Conservation (phyloP, 177 flowering plant genomes). For the Telopea speciosissima region DNA sequence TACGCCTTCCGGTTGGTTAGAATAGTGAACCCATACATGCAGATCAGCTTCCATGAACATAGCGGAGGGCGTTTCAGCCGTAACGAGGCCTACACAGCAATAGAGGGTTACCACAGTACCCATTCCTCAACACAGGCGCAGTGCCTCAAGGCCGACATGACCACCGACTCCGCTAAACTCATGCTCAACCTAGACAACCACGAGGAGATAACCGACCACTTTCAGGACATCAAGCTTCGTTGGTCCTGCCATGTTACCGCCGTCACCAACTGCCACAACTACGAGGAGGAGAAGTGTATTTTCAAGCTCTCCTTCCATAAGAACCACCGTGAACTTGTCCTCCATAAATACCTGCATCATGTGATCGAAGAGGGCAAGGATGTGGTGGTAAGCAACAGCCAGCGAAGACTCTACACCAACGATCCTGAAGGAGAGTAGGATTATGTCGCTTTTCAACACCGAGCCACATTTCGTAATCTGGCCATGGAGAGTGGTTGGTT, state of each 20-base stretch:
- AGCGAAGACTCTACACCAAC: slow-evolving; percentile 55
- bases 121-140: slow-evolving; percentile 29
- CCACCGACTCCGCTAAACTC: slow-evolving; percentile 22
- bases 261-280: slow-evolving; percentile 4
- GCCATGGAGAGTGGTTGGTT: no score
- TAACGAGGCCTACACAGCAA: slow-evolving; percentile 37
- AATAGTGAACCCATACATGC: slow-evolving; percentile 37
- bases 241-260: slow-evolving; percentile 32
- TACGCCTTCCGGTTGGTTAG: slow-evolving; percentile 13
- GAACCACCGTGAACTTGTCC: slow-evolving; percentile 32
- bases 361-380: slow-evolving; percentile 46
- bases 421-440: slow-evolving; percentile 35
- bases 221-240: slow-evolving; percentile 34
- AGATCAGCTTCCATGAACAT: slow-evolving; percentile 44
- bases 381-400: slow-evolving; percentile 33
- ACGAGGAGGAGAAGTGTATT: slow-evolving; percentile 18
- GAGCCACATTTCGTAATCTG: slow-evolving; percentile 42
- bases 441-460: slow-evolving; percentile 57
- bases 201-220: slow-evolving; percentile 50
- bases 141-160: slow-evolving; percentile 42
- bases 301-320: slow-evolving; percentile 49
- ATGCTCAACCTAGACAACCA: slow-evolving; percentile 53
- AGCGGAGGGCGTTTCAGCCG: slow-evolving; percentile 24
- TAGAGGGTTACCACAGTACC: slow-evolving; percentile 24
- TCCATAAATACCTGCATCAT: slow-evolving; percentile 29